Evolutionary conservation across 176 grass and related monocot species (phyloP).

Genomic region (Saccharum officinarum): DNA sequence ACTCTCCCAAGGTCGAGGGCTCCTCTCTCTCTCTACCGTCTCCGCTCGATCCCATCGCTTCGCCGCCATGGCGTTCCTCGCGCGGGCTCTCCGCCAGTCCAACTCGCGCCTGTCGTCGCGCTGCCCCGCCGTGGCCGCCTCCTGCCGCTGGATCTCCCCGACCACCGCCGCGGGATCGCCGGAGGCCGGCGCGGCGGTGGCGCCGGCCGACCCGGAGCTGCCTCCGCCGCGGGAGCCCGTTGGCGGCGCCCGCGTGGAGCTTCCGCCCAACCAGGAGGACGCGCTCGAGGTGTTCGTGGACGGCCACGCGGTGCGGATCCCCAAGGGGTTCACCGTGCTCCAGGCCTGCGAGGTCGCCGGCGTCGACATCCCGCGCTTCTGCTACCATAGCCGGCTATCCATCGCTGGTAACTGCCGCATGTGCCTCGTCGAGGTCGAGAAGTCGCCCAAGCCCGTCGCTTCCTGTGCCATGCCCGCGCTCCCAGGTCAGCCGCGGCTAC

Average conservation of each 20-base stretch:
- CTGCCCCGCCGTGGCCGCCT: conserved; percentile 20
- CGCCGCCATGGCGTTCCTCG: conserved; percentile 72
- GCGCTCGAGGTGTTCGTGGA: conserved; percentile 96
- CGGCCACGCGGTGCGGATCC: conserved; percentile 89
- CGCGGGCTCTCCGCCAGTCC: conserved; percentile 66
- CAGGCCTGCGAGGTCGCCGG: conserved; percentile 98
- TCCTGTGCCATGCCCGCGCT: conserved; percentile 98
- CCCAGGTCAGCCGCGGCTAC: conserved; percentile 46
- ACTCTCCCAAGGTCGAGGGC: conserved; percentile 12
- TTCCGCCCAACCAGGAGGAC: conserved; percentile 71
- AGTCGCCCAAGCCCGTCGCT: conserved; percentile 98
- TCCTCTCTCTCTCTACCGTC: neutral
- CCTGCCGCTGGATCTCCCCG: conserved; percentile 80
- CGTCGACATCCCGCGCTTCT: conserved; percentile 93
- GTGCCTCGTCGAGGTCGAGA: conserved; percentile 99
- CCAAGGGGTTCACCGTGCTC: conserved; percentile 93
- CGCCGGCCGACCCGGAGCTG: conserved; percentile 44
- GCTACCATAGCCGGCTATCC: conserved; percentile 93
- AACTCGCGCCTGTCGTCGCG: conserved; percentile 41
- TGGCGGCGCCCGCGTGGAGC: conserved; percentile 68
- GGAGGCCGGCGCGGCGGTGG: conserved; percentile 53
- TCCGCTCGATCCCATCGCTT: conserved; percentile 33
- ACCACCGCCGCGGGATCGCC: conserved; percentile 53
- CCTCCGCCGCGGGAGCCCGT: conserved; percentile 54
- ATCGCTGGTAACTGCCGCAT: conserved; percentile 97